Evolutionary conservation across 192 early-diverging fungal species (phyloP).

Genomic region (Gryganskiella cystojenkinii): DNA sequence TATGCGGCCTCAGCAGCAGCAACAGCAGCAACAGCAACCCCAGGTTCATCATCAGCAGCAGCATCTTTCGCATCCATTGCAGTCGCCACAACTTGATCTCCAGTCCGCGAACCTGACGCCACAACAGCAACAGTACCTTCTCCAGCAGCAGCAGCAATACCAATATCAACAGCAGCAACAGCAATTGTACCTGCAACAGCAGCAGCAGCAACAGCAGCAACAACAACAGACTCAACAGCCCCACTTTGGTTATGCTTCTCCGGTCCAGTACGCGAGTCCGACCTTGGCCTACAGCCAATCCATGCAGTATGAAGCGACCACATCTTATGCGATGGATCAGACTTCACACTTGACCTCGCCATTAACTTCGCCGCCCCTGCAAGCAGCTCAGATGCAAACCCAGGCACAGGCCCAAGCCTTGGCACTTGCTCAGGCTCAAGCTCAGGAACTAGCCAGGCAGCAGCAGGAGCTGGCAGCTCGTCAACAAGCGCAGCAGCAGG

Average conservation of each 20-base stretch:
- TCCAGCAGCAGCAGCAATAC: constrained; percentile 39
- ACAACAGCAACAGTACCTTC: constrained; percentile 27
- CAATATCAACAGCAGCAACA: constrained; percentile 19
- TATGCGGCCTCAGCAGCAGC: too few species aligned
- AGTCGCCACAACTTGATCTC: constrained; percentile 15
- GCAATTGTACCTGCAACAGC: constrained; percentile 12
- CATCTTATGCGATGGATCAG: constrained; percentile 37
- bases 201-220: constrained; percentile 24
- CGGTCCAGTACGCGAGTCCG: constrained; percentile 41
- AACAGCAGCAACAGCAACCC: constrained; percentile 8
- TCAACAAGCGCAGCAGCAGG: constrained; percentile 52
- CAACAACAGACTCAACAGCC: constrained; percentile 26
- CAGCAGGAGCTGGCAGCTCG: constrained; percentile 57
- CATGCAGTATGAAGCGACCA: constrained; percentile 36
- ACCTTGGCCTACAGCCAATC: constrained; percentile 45
- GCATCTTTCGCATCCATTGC: constrained; percentile 19
- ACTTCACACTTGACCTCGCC: constrained; percentile 39
- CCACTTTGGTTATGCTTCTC: constrained; percentile 29
- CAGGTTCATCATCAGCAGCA: constrained; percentile 31
- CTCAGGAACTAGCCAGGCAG: constrained; percentile 16
- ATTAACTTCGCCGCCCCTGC: constrained; percentile 41
- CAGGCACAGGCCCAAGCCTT: constrained; percentile 51
- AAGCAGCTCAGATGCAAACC: constrained; percentile 51
- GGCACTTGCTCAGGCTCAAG: constrained; percentile 26
- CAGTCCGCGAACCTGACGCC: constrained; percentile 20